These are phyloP conservation scores for Saturnispora zaruensis DNA, from an alignment of 805 yeast genomes.

Conservation along the genomic window DNA sequence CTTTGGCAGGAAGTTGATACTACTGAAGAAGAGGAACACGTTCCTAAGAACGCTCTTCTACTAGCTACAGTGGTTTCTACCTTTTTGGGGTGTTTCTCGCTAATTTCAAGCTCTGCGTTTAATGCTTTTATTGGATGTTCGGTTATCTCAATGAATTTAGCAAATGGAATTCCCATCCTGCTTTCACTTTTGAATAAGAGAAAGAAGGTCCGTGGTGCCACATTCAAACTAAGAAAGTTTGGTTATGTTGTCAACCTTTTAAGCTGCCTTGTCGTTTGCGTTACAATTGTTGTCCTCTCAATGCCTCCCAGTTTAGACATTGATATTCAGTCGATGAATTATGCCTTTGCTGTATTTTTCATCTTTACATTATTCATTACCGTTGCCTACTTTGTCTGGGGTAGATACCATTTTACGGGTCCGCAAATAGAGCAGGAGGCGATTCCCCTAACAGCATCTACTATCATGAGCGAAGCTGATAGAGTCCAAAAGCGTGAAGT, in stretches of 20 bases:
- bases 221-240: slow-evolving; percentile 50
- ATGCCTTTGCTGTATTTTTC: slow-evolving; percentile 56
- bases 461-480: slow-evolving; percentile 1
- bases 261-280: slow-evolving; percentile 50
- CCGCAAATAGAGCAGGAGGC: slow-evolving; percentile 34
- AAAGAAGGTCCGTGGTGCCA: slow-evolving; percentile 55
- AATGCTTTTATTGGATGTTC: slow-evolving; percentile 81
- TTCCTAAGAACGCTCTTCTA: slow-evolving; percentile 64
- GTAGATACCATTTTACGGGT: slow-evolving; percentile 51
- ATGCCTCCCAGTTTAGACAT: slow-evolving; percentile 60
- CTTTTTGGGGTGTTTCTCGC: slow-evolving; percentile 52
- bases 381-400: slow-evolving; percentile 50
- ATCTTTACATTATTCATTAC: slow-evolving; percentile 41
- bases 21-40: slow-evolving; percentile 42
- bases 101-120: slow-evolving; percentile 66
- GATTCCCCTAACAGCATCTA: not conserved
- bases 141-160: slow-evolving; percentile 63
- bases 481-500: slow-evolving; percentile 2
- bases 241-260: slow-evolving; percentile 58
- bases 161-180: slow-evolving; percentile 68
- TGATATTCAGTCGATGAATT: slow-evolving; percentile 44
- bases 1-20: slow-evolving; percentile 59
- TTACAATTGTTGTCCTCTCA: slow-evolving; percentile 56
- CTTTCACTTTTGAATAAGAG: slow-evolving; percentile 54
- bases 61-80: slow-evolving; percentile 56